Evolutionary conservation across 2,329 filamentous ascomycete genomes (phyloP).

Genomic region (Pseudocercospora fijiensis): DNA sequence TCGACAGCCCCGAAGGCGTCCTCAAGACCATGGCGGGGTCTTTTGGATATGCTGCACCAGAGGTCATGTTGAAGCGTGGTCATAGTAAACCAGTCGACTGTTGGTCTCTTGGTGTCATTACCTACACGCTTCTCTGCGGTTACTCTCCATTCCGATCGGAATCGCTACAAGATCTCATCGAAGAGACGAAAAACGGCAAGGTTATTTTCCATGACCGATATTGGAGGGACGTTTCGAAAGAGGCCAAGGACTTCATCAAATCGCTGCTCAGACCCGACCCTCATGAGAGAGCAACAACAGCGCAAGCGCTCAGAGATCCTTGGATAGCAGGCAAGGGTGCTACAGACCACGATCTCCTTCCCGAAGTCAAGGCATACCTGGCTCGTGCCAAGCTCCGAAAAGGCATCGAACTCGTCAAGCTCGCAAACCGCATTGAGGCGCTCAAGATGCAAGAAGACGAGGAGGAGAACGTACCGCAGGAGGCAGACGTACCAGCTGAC

Average conservation of each 20-base stretch:
- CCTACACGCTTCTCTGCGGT: conserved; percentile 94
- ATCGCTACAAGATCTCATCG: conserved; percentile 86
- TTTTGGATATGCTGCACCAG: conserved; percentile 94
- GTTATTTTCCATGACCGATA: conserved; percentile 97
- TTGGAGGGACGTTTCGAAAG: conserved; percentile 94
- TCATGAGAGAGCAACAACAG: conserved; percentile 70
- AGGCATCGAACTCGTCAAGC: conserved; percentile 93
- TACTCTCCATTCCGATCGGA: conserved; percentile 98
- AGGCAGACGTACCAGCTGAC: conserved; percentile 62
- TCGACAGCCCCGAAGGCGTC: conserved; percentile 85
- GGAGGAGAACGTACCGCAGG: conserved; percentile 64
- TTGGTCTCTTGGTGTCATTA: conserved; percentile 99
- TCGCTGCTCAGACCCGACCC: conserved; percentile 76
- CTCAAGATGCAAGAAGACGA: conserved; percentile 94
- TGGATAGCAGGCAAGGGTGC: conserved; percentile 93
- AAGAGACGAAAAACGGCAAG: conserved; percentile 80
- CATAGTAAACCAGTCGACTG: conserved; percentile 98
- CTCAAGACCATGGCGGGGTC: conserved; percentile 98
- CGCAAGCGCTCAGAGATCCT: conserved; percentile 34
- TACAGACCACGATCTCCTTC: conserved; percentile 93
- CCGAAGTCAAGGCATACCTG: conserved; percentile 93
- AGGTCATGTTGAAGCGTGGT: conserved; percentile 96
- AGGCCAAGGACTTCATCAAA: conserved; percentile 93
- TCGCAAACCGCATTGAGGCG: conserved; percentile 90
- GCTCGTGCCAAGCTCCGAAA: conserved; percentile 86